Base-by-base conservation (phyloP, 495 filamentous ascomycete genomes). In the Thermothielavioides terrestris region DNA sequence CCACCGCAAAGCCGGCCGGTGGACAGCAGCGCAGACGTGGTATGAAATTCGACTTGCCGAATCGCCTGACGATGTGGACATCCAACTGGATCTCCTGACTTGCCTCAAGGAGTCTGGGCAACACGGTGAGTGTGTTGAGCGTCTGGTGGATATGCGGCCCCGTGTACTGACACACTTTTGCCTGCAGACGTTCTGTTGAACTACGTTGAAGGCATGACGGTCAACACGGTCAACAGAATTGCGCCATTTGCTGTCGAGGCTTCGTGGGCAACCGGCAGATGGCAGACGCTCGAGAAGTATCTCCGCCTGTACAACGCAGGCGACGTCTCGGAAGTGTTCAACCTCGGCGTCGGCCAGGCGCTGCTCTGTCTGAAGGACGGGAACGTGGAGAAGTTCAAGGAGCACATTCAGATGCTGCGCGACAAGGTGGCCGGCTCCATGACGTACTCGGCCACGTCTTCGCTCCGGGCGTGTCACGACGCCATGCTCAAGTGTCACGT, bases 1-100 rank as follows among this genome's bases (percentile, higher is more conserved):
- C 55, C 89, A 97, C 63, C 79, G 83, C 30, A 96, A 94, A 61
- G 86, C 88, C 30, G 91, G 89, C n/a, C 77, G 90, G 61, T 99
- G 90, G 92, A 86, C 87, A n/a, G 88, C 92, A 42, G 94, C 88
- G 36, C 91, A 96, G 69, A 92, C 85, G 56, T 99, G 92, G 92
- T 97, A 97, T 65, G 89, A 97, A 62, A 75, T 94, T 30, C 80
- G 85, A 51, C 77, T 95, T 31, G 83, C 82, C 6, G 81, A 90
- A 53, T 78, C 83, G 37, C 89, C 94, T 1, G 72, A 82, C 36
- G 82, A 95, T 64, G 54, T 76, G 20, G 82, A 92, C 37, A 74
- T 83, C 14, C 89, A 97, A 63, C 74, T 84, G 51, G 83, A 94
- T 62, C 77, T 97, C 20, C 69, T 97, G 34, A 86, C 82, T 6